phyloP scores from a whole-genome alignment of 371 early-diverging fungal species.

The Haplosporangium sp. region DNA sequence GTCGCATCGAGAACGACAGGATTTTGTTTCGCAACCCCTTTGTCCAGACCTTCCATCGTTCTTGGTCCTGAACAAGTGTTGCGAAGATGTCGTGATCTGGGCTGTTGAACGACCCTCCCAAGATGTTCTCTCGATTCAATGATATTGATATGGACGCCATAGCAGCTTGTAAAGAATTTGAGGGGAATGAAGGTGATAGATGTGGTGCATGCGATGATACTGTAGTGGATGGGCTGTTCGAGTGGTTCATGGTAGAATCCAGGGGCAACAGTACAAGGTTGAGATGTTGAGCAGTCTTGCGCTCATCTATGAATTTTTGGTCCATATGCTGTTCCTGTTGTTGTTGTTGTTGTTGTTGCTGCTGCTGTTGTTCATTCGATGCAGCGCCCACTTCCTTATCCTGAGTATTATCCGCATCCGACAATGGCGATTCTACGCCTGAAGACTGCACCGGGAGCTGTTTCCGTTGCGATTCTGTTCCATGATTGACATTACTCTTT shows the following conservation, averaged over 20 bases:
- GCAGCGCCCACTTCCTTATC: slow-evolving; percentile 3
- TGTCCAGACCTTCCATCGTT: slow-evolving; percentile 38
- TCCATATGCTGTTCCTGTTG: too few relatives aligned
- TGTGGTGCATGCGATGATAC: neutral
- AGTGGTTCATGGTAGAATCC: slow-evolving; percentile 21
- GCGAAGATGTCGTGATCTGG: slow-evolving; percentile 29
- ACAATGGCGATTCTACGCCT: slow-evolving; percentile 9
- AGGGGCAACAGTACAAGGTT: slow-evolving; percentile 39
- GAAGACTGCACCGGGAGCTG: slow-evolving; percentile 4
- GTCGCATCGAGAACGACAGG: slow-evolving; percentile 45
- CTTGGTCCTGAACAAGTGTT: slow-evolving; percentile 29
- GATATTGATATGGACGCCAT: slow-evolving; percentile 23
- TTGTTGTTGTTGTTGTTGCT: slow-evolving; percentile 20
- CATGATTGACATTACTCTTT: neutral
- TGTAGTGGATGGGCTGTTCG: neutral
- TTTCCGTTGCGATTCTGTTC: slow-evolving; percentile 1
- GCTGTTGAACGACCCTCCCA: slow-evolving; percentile 15
- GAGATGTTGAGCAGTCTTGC: slow-evolving; percentile 20
- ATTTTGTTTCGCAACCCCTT: slow-evolving; percentile 43
- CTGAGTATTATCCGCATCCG: slow-evolving; percentile 11
- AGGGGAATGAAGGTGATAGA: neutral
- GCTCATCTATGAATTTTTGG: slow-evolving; percentile 6
- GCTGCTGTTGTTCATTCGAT: neutral
- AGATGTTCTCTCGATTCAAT: slow-evolving; percentile 11
- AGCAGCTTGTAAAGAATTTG: neutral